These are phyloP conservation scores for Wickerhamiella australiensis DNA, from an alignment of 805 yeast genomes.

Conservation along the genomic window DNA sequence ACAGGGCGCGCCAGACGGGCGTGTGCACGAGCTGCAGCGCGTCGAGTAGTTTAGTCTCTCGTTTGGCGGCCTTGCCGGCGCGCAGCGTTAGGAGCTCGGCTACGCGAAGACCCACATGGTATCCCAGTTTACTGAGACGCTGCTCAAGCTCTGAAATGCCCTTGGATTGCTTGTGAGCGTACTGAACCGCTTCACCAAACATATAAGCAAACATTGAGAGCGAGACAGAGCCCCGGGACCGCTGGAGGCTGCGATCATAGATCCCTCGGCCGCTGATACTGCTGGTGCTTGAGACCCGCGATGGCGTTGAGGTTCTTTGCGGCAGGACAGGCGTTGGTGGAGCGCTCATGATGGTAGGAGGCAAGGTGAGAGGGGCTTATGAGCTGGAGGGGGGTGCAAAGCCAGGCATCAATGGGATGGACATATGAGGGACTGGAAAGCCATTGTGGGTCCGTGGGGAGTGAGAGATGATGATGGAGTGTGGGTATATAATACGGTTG, in stretches of 20 bases:
- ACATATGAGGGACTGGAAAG: no score
- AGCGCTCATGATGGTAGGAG: constrained; percentile 4
- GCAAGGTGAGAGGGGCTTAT: background rate
- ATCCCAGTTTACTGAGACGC: constrained; percentile 59
- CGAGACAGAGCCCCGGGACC: constrained; percentile 56
- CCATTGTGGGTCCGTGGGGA: no score
- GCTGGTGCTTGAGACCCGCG: background rate
- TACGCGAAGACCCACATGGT: constrained; percentile 59
- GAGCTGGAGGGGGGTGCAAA: no score
- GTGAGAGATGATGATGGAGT: no score
- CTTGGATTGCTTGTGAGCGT: constrained; percentile 47
- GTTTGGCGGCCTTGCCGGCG: constrained; percentile 52
- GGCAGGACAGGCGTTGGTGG: constrained; percentile 7
- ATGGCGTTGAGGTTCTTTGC: background rate
- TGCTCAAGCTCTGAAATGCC: constrained; percentile 55
- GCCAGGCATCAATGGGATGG: no score
- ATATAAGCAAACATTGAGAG: constrained; percentile 55
- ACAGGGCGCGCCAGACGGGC: constrained; percentile 58
- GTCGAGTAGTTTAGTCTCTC: constrained; percentile 56
- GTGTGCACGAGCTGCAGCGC: constrained; percentile 61
- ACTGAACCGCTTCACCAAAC: constrained; percentile 57
- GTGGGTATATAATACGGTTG: no score
- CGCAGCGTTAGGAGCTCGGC: constrained; percentile 58
- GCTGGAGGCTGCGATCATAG: constrained; percentile 56
- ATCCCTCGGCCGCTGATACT: constrained; percentile 27